Evolutionary conservation across 345 rosid genomes (phyloP), one percentile per base, ranked within the genome.

Genomic region (Pistacia vera): DNA sequence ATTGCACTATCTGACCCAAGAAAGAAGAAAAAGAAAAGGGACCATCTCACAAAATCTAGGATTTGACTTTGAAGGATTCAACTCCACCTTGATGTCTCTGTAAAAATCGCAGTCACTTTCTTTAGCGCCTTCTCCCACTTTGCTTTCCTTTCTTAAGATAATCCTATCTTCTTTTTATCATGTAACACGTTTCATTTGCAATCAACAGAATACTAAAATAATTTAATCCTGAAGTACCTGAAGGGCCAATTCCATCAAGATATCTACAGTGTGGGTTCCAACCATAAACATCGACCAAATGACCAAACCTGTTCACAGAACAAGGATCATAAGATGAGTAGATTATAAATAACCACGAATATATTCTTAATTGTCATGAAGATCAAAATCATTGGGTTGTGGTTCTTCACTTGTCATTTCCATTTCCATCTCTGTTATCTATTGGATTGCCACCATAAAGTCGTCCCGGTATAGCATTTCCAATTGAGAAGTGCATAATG

Each of bases 401-500:
- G 74, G 58, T 62, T 51, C 72, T 65, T 76, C 75, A 95, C 99
- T 98, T 91, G 87, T 96, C 99, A 78, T 94, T 95, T 46, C 99
- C 99, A 79, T 89, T 87, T 83, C 98, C 99, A 73, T 90, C 87
- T 51, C 85, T 6, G 70, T 91, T 90, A 81, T 93, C 99, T 68
- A 88, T 70, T 22, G 85, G 92, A 75, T 96, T 93, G 74, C 95
- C 93, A 68, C 99, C 99, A 69, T 96, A 96, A 11, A 96, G 95
- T 46, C 98, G 90, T 73, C 99, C 98, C 2, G 99, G 99, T 77
- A 96, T 91, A 80, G 99, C 98, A 78, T 85, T 90, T 85, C 99
- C 99, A 65, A 91, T 89, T 14, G 97, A 93, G 88, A 96, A 96
- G 81, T 96, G 98, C 99, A 96, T 93, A n/a, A 96, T 93, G 79